These are phyloP conservation scores for Mycocentrospora acerina DNA, from an alignment of 2,329 filamentous ascomycete species.

Conservation along the genomic window DNA sequence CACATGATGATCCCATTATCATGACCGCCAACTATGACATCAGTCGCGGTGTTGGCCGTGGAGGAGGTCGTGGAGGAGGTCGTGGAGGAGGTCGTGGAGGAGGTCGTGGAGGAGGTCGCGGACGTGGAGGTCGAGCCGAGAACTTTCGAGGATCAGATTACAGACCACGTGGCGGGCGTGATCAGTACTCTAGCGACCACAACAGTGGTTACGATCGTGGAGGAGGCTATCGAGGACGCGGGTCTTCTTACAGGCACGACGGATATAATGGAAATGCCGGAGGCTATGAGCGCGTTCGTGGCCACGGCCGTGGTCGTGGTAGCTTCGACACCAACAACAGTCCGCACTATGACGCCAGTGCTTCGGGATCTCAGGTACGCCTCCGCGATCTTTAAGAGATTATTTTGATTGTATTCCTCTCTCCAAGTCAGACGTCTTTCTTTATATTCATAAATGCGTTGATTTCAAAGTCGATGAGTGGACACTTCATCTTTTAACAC, in stretches of 20 bases:
- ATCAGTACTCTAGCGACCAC: background rate
- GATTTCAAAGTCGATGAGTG: too few relatives aligned
- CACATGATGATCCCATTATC: conserved; percentile 2
- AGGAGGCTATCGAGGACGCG: conserved; percentile 3
- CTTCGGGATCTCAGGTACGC: conserved; percentile 2
- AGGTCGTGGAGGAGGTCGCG: conserved; percentile 2
- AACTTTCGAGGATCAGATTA: too few relatives aligned
- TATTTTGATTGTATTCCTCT: background rate
- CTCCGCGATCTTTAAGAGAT: conserved; percentile 1
- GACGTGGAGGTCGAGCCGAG: conserved; percentile 2
- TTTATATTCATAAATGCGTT: too few relatives aligned
- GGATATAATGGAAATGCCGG: background rate
- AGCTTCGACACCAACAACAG: background rate
- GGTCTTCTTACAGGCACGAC: background rate
- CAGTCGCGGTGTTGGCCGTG: too few relatives aligned
- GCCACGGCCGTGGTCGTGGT: conserved; percentile 6
- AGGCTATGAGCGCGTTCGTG: conserved; percentile 1
- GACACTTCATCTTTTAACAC: too few relatives aligned
- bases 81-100: background rate
- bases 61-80: background rate
- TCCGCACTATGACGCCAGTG: background rate
- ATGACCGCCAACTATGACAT: too few relatives aligned
- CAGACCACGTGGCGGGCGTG: background rate
- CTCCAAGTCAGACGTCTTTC: too few relatives aligned
- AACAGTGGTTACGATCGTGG: conserved; percentile 2